Conservation (phyloP, 306 rosid species). For the Citrullus colocynthis region DNA sequence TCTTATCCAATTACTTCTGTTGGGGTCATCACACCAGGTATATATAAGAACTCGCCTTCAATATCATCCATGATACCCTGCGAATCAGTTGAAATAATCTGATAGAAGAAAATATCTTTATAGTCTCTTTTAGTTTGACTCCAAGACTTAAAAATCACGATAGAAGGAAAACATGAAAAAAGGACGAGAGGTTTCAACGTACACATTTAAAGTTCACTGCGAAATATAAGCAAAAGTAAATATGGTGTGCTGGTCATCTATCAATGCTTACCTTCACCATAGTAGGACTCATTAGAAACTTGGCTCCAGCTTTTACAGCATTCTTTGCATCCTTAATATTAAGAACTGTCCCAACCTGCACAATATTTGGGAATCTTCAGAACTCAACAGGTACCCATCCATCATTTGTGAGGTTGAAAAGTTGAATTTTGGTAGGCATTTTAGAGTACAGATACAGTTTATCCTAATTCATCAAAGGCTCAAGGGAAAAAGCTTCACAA, state of each 20-base stretch:
- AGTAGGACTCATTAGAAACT: slow-evolving; percentile 84
- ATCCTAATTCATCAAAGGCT: background rate
- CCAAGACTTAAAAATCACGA: background rate
- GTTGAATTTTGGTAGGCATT: background rate
- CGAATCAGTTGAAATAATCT: background rate
- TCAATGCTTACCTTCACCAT: slow-evolving; percentile 43
- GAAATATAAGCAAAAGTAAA: background rate
- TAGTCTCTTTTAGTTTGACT: background rate
- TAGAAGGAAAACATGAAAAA: background rate
- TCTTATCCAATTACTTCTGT: slow-evolving; percentile 59
- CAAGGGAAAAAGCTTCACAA: background rate
- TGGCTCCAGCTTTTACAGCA: slow-evolving; percentile 75
- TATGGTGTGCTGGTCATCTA: background rate
- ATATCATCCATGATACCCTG: slow-evolving; percentile 56
- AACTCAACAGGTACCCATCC: background rate
- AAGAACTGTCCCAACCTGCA: slow-evolving; percentile 87
- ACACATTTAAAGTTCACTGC: background rate
- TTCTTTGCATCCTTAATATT: slow-evolving; percentile 59
- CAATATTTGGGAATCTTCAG: slow-evolving; percentile 16
- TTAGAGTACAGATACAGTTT: background rate
- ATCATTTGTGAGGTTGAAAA: background rate
- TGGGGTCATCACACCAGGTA: slow-evolving; percentile 94
- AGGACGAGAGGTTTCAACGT: background rate
- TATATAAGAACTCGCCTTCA: slow-evolving; percentile 44
- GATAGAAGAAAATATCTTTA: background rate